These are phyloP conservation scores for Penicillium daleae DNA, from an alignment of 495 filamentous ascomycete genomes.

Conservation along the genomic window DNA sequence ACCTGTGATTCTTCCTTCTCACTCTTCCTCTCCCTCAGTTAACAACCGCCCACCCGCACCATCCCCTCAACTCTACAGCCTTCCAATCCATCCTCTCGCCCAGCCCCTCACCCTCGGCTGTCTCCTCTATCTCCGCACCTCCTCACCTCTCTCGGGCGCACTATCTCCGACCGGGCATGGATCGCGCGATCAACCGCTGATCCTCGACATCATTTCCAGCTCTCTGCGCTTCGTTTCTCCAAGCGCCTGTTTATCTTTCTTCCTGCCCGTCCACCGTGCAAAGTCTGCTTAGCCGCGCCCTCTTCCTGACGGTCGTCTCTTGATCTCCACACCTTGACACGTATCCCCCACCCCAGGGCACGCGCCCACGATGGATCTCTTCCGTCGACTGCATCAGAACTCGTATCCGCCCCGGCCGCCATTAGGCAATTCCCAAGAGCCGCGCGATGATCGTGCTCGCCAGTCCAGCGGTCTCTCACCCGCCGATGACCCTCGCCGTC, in stretches of 20 bases:
- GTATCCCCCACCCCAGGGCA: background rate
- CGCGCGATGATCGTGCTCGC: conserved; percentile 32
- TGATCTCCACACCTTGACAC: conserved; percentile 4
- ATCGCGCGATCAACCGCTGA: conserved; percentile 35
- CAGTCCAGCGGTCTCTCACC: conserved; percentile 18
- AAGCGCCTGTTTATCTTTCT: background rate
- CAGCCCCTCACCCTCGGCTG: conserved; percentile 15
- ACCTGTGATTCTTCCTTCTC: background rate
- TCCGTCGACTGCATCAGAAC: conserved; percentile 21
- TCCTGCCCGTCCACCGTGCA: background rate
- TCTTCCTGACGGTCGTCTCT: background rate
- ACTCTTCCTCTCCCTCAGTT: background rate
- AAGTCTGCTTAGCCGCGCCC: background rate
- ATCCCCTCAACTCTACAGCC: background rate
- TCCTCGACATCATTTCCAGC: conserved; percentile 23
- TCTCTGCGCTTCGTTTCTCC: conserved; percentile 2
- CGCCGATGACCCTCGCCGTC: conserved; percentile 29
- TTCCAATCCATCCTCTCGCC: background rate
- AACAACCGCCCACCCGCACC: background rate
- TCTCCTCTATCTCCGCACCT: conserved; percentile 9
- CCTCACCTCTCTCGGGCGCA: conserved; percentile 14
- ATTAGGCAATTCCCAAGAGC: conserved; percentile 29
- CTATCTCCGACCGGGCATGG: conserved; percentile 26
- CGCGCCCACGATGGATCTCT: conserved; percentile 24
- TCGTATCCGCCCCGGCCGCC: conserved; percentile 34